Conservation (phyloP, 2,329 filamentous ascomycete genomes). For the Teratosphaeria pseudoeucalypti region DNA sequence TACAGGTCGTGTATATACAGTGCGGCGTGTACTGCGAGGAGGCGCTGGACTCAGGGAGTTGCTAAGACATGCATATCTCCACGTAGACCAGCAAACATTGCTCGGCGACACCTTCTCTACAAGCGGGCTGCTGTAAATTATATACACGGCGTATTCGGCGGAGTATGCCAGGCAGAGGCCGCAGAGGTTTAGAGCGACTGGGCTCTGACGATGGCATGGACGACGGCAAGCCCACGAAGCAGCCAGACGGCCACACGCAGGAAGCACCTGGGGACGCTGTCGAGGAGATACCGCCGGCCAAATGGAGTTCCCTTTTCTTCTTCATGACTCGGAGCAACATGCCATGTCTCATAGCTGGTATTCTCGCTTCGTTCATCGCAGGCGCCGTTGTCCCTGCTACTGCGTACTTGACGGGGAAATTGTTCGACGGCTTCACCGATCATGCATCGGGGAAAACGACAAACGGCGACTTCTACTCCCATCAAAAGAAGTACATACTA, state of each 20-base stretch:
- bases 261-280: neutral
- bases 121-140: too few species aligned
- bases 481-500: constrained; percentile 51
- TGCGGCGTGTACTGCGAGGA: neutral
- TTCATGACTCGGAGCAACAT: constrained; percentile 59
- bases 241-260: neutral
- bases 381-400: constrained; percentile 56
- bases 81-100: neutral
- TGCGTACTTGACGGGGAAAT: constrained; percentile 60
- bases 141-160: neutral
- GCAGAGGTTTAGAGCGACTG: neutral
- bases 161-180: neutral
- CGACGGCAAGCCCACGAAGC: neutral
- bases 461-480: constrained; percentile 41
- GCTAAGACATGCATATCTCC: neutral
- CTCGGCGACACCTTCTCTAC: neutral
- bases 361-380: constrained; percentile 47
- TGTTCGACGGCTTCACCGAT: constrained; percentile 61
- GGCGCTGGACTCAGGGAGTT: neutral
- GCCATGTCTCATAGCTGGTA: constrained; percentile 43
- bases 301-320: constrained; percentile 53
- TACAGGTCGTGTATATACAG: neutral
- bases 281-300: constrained; percentile 9
- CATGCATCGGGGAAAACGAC: constrained; percentile 49
- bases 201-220: neutral